A percentile compares a stretch with the other conserved stretches of the same genome.
Conservation (phyloP, 2,329 filamentous ascomycete genomes). For the Daldinia eschscholtzii region DNA sequence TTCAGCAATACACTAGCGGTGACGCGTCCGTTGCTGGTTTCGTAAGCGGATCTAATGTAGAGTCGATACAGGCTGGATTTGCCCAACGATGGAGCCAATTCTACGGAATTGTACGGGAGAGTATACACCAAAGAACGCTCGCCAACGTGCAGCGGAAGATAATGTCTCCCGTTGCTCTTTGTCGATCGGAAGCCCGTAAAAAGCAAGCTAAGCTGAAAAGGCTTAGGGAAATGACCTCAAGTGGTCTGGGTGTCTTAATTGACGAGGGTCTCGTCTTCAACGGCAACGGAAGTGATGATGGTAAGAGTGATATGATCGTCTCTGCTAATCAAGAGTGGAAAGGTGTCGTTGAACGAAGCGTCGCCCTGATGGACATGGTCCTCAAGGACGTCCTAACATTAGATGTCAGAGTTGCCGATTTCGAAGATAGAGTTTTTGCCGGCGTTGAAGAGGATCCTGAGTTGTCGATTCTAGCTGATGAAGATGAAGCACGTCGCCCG, state of each 20-base stretch:
- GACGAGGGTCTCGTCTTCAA: conserved; percentile 84
- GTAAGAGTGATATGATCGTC: conserved; percentile 61
- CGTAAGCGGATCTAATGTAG: conserved; percentile 45
- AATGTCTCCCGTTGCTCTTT: conserved; percentile 81
- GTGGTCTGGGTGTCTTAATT: conserved; percentile 86
- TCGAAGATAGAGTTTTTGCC: conserved; percentile 74
- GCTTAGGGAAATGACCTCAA: conserved; percentile 84
- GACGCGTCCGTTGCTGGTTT: conserved; percentile 49
- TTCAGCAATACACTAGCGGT: conserved; percentile 53
- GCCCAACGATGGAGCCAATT: conserved; percentile 75
- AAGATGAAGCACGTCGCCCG: conserved; percentile 62
- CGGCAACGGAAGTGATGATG: conserved; percentile 68
- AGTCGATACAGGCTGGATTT: conserved; percentile 56
- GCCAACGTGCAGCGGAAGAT: conserved; percentile 77
- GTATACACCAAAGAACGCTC: conserved; percentile 78
- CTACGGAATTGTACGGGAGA: conserved; percentile 83
- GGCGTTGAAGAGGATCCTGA: conserved; percentile 72
- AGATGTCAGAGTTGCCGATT: conserved; percentile 72
- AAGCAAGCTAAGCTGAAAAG: conserved; percentile 80
- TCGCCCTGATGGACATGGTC: conserved; percentile 88
- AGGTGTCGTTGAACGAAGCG: conserved; percentile 80
- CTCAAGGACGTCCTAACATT: conserved; percentile 76
- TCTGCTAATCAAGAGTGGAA: conserved; percentile 69
- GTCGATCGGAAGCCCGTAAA: conserved; percentile 77
- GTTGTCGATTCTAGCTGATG: conserved; percentile 65